These are phyloP conservation scores for Vitis labrusca DNA, from an alignment of 164 flowering plant species.

Conservation along the genomic window DNA sequence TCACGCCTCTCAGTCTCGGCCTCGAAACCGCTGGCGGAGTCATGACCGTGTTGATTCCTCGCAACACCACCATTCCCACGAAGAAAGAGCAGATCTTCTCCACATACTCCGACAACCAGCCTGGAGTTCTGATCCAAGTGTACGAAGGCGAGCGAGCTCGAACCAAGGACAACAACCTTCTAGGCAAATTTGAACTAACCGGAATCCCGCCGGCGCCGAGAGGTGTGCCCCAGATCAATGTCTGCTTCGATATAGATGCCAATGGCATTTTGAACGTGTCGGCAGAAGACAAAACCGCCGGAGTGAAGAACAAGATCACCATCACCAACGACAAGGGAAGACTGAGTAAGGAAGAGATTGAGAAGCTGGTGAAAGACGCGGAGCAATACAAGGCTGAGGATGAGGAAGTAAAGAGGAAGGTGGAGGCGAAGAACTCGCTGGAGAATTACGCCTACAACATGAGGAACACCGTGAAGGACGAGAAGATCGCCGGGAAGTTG, in stretches of 20 bases:
- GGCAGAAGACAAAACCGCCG: constrained; percentile 30
- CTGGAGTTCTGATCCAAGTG: constrained; percentile 31
- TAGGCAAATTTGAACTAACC: constrained; percentile 31
- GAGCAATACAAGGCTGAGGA: constrained; percentile 33
- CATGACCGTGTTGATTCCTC: constrained; percentile 25
- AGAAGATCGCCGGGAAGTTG: constrained; percentile 32
- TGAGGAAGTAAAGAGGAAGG: constrained; percentile 30
- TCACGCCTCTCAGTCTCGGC: constrained; percentile 32
- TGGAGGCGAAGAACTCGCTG: constrained; percentile 34
- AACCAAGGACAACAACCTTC: constrained; percentile 29
- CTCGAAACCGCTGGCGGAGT: constrained; percentile 29
- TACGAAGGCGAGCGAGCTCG: constrained; percentile 34
- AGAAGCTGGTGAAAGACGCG: constrained; percentile 31
- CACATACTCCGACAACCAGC: constrained; percentile 34
- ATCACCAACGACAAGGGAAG: constrained; percentile 34
- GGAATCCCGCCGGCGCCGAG: constrained; percentile 35
- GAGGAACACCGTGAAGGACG: constrained; percentile 33
- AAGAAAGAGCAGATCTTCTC: constrained; percentile 33
- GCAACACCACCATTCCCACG: constrained; percentile 32
- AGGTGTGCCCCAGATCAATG: constrained; percentile 36
- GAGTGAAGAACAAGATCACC: constrained; percentile 30
- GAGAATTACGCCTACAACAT: constrained; percentile 41
- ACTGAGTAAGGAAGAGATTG: constrained; percentile 31
- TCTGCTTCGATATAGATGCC: constrained; percentile 26
- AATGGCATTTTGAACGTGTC: constrained; percentile 30